A percentile compares a stretch with the other conserved stretches of the same genome.
Evolutionary conservation across 352 stramenopile genomes (phyloP).

Genomic region (Globisporangium splendens): DNA sequence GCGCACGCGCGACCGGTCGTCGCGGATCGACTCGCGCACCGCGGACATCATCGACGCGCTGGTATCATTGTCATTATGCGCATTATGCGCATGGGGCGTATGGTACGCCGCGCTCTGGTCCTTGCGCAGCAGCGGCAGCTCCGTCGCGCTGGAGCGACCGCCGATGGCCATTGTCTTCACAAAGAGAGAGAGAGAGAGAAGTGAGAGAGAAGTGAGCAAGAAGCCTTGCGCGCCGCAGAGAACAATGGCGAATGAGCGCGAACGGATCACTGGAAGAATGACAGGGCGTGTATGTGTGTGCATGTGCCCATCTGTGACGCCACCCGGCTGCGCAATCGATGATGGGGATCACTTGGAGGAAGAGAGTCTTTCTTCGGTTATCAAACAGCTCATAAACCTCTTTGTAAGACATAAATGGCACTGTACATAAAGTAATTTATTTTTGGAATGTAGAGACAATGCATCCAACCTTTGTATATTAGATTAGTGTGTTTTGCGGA

Average conservation of each 20-base stretch:
- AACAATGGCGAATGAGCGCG: neutral
- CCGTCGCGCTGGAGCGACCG: slow-evolving; percentile 3
- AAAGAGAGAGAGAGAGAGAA: neutral
- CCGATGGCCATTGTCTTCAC: neutral
- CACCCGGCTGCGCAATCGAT: neutral
- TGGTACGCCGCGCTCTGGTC: slow-evolving; percentile 2
- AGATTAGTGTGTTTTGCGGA: too few relatives aligned
- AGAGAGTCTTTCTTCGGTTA: neutral
- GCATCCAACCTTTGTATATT: too few relatives aligned
- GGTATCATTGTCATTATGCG: neutral
- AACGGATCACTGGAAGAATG: too few relatives aligned
- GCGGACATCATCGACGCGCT: slow-evolving; percentile 5
- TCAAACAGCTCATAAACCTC: neutral
- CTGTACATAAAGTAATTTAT: too few relatives aligned
- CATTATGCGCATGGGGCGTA: neutral
- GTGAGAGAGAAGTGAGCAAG: neutral
- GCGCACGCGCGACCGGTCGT: slow-evolving; percentile 33
- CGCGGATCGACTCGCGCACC: slow-evolving; percentile 19
- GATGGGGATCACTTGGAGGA: neutral
- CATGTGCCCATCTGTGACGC: slow-evolving; percentile 9
- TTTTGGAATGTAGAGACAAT: too few relatives aligned
- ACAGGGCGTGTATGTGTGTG: neutral
- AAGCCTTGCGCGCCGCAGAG: neutral
- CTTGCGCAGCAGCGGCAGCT: slow-evolving; percentile 21
- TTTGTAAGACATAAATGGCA: neutral